Conservation (phyloP, 129 eudicot species). For the Smallanthus sonchifolius region DNA sequence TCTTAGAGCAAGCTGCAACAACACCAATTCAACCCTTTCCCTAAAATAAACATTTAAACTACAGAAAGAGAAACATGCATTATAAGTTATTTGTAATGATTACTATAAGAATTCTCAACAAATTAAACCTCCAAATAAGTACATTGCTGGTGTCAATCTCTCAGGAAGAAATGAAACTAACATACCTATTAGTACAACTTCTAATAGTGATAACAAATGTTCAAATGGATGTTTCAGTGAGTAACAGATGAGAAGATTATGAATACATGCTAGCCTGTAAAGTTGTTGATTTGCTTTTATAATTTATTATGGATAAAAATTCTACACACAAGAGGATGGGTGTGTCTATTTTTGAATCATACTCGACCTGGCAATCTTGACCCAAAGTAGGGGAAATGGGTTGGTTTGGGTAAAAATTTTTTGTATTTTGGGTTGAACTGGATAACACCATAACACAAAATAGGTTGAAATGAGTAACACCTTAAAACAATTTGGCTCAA, state of each 20-base stretch:
- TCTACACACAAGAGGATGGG: background rate
- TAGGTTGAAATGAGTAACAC: no score
- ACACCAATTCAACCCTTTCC: background rate
- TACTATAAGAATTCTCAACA: background rate
- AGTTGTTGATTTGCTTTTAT: no score
- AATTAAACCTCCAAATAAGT: background rate
- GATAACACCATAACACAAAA: no score
- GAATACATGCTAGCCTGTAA: background rate
- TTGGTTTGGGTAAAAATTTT: no score
- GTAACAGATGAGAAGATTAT: background rate
- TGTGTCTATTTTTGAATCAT: no score
- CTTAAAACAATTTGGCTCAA: no score
- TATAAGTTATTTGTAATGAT: background rate
- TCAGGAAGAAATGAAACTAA: background rate
- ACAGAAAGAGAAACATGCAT: background rate
- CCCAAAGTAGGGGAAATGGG: no score
- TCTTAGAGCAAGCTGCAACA: constrained; percentile 72
- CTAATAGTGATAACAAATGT: background rate
- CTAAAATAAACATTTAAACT: background rate
- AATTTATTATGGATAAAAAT: no score
- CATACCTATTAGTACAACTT: background rate
- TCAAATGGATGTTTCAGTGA: background rate
- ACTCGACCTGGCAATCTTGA: no score
- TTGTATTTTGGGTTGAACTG: no score
- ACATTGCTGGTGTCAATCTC: background rate